Evolutionary conservation across 192 early-diverging fungal species (phyloP).

Genomic region (Obelidium mucronatum): DNA sequence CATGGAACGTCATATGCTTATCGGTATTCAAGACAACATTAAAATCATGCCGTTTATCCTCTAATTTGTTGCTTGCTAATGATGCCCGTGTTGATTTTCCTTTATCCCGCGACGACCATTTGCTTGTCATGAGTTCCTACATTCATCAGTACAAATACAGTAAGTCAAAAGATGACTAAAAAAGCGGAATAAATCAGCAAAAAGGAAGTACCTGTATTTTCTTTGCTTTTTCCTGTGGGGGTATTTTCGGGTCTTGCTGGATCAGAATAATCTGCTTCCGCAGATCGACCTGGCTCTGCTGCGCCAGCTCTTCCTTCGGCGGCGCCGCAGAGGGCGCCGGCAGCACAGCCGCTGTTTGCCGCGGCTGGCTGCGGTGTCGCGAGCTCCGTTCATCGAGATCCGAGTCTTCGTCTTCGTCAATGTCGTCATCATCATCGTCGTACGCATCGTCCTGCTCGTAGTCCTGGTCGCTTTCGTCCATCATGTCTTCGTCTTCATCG

Average conservation of each 20-base stretch:
- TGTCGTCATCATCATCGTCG: slow-evolving; percentile 38
- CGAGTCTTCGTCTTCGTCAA: slow-evolving; percentile 31
- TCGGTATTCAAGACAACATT: slow-evolving; percentile 51
- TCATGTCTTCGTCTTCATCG: slow-evolving; percentile 19
- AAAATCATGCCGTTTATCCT: slow-evolving; percentile 48
- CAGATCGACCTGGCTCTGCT: slow-evolving; percentile 57
- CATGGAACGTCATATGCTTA: slow-evolving; percentile 53
- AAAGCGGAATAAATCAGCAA: not conserved
- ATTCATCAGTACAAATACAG: slow-evolving; percentile 19
- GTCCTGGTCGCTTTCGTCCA: slow-evolving; percentile 18
- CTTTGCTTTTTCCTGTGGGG: slow-evolving; percentile 68
- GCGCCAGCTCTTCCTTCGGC: slow-evolving; percentile 30
- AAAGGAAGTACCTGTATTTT: slow-evolving; percentile 71
- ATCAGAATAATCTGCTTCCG: slow-evolving; percentile 74
- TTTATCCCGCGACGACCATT: slow-evolving; percentile 59
- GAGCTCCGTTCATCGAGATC: too few species aligned
- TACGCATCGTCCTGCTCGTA: slow-evolving; percentile 28
- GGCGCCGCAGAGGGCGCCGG: too few species aligned
- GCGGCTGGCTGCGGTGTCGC: too few species aligned
- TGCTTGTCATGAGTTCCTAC: slow-evolving; percentile 62
- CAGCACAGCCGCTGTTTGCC: too few species aligned
- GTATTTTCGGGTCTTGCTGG: slow-evolving; percentile 61
- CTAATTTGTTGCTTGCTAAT: slow-evolving; percentile 42
- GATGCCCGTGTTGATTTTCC: slow-evolving; percentile 23
- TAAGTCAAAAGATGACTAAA: not conserved